Evolutionary conservation across 129 eudicot species (phyloP).

Genomic region (Cynara cardunculus): DNA sequence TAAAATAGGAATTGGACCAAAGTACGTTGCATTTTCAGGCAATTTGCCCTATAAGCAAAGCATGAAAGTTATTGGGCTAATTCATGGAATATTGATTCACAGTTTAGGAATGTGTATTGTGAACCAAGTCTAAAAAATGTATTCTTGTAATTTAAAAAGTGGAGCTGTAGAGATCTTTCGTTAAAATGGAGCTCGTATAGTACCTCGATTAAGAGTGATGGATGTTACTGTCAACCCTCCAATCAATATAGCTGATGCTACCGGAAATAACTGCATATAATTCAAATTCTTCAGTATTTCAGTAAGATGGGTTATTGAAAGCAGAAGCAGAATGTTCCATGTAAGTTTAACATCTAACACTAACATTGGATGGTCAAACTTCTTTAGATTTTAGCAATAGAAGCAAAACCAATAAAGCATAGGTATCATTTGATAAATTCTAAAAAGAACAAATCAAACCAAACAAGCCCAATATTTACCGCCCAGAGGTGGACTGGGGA

Average conservation of each 20-base stretch:
- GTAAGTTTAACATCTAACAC: background rate
- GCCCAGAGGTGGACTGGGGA: background rate
- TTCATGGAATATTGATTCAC: background rate
- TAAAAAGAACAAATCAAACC: too few species aligned
- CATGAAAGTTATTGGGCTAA: background rate
- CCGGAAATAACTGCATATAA: slow-evolving; percentile 75
- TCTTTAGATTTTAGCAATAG: background rate
- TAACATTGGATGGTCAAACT: background rate
- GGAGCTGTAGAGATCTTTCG: background rate
- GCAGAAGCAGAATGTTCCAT: too few species aligned
- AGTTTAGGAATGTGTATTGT: background rate
- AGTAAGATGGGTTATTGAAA: background rate
- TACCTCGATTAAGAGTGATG: slow-evolving; percentile 84
- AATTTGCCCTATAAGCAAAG: background rate
- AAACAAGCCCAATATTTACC: background rate
- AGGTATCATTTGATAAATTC: background rate
- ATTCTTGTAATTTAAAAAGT: background rate
- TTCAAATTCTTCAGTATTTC: slow-evolving; percentile 5
- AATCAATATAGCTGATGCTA: slow-evolving; percentile 84
- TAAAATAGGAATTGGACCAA: background rate
- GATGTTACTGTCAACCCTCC: slow-evolving; percentile 93
- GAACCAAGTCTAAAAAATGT: background rate
- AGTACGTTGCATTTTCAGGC: background rate
- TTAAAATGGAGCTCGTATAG: background rate
- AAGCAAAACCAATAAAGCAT: background rate